Conservation (phyloP, 345 rosid genomes). For the Heritiera littoralis region DNA sequence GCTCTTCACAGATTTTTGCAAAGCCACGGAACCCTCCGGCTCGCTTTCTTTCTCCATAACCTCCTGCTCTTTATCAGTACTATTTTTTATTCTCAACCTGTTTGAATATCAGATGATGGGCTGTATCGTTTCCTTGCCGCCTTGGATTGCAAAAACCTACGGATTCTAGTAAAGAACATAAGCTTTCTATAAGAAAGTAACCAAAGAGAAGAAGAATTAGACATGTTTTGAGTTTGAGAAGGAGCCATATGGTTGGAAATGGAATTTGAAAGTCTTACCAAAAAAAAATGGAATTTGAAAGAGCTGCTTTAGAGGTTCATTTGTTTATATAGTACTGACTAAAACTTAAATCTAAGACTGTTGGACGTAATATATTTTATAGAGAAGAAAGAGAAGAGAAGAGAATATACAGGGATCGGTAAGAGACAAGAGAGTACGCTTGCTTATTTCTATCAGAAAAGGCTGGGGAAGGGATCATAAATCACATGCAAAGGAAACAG, state of each 20-base stretch:
- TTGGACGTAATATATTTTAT: conserved; percentile 2
- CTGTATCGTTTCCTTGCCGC: conserved; percentile 36
- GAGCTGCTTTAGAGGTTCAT: conserved; percentile 21
- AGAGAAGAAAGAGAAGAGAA: conserved; percentile 22
- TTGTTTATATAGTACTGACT: not conserved
- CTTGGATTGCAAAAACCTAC: conserved; percentile 61
- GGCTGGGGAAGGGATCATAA: conserved; percentile 14
- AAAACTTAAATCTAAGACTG: conserved; percentile 4
- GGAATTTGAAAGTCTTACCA: conserved; percentile 19
- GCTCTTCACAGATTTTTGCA: conserved; percentile 80
- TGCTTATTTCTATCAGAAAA: not conserved
- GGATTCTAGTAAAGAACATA: conserved; percentile 56
- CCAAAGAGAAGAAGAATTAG: conserved; percentile 46
- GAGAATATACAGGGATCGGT: not conserved
- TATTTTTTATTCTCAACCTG: conserved; percentile 9
- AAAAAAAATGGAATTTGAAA: conserved; percentile 21
- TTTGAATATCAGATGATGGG: conserved; percentile 24
- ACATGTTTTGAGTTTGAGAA: conserved; percentile 36
- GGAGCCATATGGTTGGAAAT: conserved; percentile 31
- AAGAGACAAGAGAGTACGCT: conserved; percentile 3
- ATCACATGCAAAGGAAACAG: conserved; percentile 56
- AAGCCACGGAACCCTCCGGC: conserved; percentile 37
- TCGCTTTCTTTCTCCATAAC: conserved; percentile 4
- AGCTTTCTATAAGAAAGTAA: conserved; percentile 44
- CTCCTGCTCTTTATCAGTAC: not conserved